Conservation (phyloP, 2,329 filamentous ascomycete species). For the Pseudopithomyces chartarum region DNA sequence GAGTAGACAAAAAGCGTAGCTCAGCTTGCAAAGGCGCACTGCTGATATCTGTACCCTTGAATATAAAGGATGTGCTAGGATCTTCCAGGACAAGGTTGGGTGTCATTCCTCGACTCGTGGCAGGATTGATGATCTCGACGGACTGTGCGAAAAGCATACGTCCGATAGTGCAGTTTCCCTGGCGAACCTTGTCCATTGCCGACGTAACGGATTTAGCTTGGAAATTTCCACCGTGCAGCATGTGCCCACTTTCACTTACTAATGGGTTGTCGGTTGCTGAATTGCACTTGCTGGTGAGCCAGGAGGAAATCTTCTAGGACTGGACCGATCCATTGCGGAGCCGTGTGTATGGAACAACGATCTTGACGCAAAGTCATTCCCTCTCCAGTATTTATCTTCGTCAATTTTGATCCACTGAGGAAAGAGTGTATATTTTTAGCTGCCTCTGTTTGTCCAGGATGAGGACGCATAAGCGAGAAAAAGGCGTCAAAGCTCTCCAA, state of each 20-base stretch:
- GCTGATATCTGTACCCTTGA: constrained; percentile 70
- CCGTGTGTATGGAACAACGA: constrained; percentile 67
- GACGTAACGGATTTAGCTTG: constrained; percentile 67
- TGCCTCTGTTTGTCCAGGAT: constrained; percentile 58
- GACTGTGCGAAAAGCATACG: constrained; percentile 67
- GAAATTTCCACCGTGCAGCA: constrained; percentile 71
- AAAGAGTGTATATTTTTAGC: constrained; percentile 25
- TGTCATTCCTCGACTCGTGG: constrained; percentile 64
- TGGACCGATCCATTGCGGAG: constrained; percentile 71
- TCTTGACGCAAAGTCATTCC: constrained; percentile 51
- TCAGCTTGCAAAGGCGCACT: constrained; percentile 69
- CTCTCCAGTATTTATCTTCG: background rate
- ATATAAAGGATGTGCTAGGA: constrained; percentile 61
- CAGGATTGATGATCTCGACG: constrained; percentile 66
- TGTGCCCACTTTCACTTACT: constrained; percentile 52
- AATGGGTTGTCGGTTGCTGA: constrained; percentile 71
- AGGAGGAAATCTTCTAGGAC: constrained; percentile 66
- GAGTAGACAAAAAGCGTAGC: constrained; percentile 64
- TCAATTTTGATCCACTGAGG: constrained; percentile 28
- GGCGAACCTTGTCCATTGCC: constrained; percentile 65
- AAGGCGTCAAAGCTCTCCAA: constrained; percentile 62
- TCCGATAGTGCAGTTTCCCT: constrained; percentile 59
- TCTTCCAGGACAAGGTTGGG: constrained; percentile 66
- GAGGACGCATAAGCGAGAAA: constrained; percentile 62
- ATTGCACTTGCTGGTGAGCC: constrained; percentile 66